Conservation (phyloP, 345 rosid genomes). For the Cochlearia excelsa region DNA sequence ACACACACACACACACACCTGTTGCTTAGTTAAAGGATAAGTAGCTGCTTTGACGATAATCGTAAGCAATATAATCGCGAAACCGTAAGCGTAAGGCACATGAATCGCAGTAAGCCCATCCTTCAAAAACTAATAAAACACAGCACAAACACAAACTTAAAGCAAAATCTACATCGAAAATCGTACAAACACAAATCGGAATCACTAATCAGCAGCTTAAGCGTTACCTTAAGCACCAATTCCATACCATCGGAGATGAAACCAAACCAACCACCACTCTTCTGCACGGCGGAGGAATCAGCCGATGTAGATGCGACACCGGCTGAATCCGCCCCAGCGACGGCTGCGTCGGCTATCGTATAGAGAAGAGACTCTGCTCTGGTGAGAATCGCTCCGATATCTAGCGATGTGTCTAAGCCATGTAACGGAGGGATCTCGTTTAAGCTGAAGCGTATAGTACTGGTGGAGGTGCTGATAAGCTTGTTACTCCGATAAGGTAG, state of each 20-base stretch:
- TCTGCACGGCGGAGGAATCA: conserved; percentile 51
- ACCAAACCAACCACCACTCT: conserved; percentile 90
- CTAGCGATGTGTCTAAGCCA: conserved; percentile 48
- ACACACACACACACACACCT: conserved; percentile 37
- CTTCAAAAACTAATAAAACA: conserved; percentile 57
- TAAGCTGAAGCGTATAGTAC: conserved; percentile 56
- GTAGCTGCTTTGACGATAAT: conserved; percentile 78
- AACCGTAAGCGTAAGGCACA: conserved; percentile 87
- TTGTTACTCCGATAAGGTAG: conserved; percentile 53
- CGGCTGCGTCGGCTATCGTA: conserved; percentile 85
- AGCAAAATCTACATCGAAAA: conserved; percentile 4
- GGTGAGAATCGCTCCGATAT: conserved; percentile 43
- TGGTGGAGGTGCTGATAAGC: conserved; percentile 37
- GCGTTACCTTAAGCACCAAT: conserved; percentile 72
- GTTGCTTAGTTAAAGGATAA: conserved; percentile 84
- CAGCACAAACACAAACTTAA: too few species aligned
- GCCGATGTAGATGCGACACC: conserved; percentile 28
- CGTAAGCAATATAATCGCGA: conserved; percentile 88
- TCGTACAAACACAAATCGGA: too few species aligned
- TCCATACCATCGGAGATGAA: conserved; percentile 90
- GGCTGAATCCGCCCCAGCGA: conserved; percentile 45
- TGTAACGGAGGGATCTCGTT: conserved; percentile 70
- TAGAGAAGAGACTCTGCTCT: conserved; percentile 75
- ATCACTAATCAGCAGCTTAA: conserved; percentile 5
- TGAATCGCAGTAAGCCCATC: conserved; percentile 75